These are phyloP conservation scores for Galeopsis tetrahit DNA, from an alignment of 257 asterid genomes.

Conservation along the genomic window DNA sequence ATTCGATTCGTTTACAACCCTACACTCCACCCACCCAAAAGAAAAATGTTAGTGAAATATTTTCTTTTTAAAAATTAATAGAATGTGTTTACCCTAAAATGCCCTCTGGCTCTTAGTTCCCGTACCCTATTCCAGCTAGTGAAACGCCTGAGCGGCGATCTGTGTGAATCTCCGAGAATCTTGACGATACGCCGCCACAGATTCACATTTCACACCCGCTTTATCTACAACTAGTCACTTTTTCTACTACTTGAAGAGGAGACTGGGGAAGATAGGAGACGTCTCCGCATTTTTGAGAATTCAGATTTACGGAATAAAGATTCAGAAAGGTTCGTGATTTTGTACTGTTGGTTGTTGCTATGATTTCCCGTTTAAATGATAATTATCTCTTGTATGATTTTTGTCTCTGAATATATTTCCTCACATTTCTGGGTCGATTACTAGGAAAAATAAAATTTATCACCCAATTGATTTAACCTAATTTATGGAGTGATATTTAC, in stretches of 20 bases:
- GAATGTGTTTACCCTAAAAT: too few species aligned
- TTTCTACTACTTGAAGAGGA: neutral
- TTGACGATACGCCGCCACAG: neutral
- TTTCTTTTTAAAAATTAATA: too few species aligned
- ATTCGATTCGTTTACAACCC: too few species aligned
- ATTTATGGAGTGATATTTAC: neutral
- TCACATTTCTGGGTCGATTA: too few species aligned
- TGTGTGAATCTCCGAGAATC: too few species aligned
- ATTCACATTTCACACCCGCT: neutral
- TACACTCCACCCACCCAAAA: too few species aligned
- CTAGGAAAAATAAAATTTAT: too few species aligned
- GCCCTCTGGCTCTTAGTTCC: neutral
- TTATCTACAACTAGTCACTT: neutral
- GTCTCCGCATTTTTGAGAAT: neutral
- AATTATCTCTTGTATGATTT: neutral
- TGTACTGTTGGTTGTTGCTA: neutral
- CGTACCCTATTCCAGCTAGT: neutral
- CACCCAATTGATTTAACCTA: neutral
- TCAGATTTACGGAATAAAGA: neutral
- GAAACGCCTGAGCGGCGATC: too few species aligned
- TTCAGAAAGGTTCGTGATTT: neutral
- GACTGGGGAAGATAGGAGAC: neutral
- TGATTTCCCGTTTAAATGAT: neutral
- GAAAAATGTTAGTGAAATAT: too few species aligned
- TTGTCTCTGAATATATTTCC: too few species aligned